A percentile compares a stretch with the other conserved stretches of the same genome.
Evolutionary conservation across 306 rosid species (phyloP).

Genomic region (Vicia faba): DNA sequence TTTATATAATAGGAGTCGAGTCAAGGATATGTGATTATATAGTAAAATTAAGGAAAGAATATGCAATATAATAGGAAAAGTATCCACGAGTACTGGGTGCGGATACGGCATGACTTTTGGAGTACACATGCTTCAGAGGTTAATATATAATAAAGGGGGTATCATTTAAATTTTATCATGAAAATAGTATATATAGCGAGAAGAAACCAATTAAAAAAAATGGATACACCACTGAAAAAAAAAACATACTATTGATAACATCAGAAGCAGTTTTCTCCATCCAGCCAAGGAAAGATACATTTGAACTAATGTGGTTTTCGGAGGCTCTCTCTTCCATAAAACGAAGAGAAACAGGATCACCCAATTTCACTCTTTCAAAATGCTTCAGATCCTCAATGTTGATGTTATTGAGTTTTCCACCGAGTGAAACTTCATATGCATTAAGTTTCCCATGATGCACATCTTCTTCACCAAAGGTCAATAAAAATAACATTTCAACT

Average conservation of each 20-base stretch:
- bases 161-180: constrained; percentile 10
- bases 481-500: constrained; percentile 56
- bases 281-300: constrained; percentile 77
- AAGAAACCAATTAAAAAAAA: constrained; percentile 16
- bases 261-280: constrained; percentile 71
- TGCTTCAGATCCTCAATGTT: constrained; percentile 45
- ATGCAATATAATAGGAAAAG: too few relatives aligned
- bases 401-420: constrained; percentile 47
- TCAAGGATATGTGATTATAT: too few relatives aligned
- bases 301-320: constrained; percentile 48
- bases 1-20: too few relatives aligned
- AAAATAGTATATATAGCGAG: constrained; percentile 1
- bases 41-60: too few relatives aligned
- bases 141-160: neutral
- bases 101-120: too few relatives aligned
- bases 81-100: too few relatives aligned
- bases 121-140: too few relatives aligned
- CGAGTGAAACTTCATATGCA: constrained; percentile 64
- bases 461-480: constrained; percentile 59
- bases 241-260: constrained; percentile 73
- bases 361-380: constrained; percentile 54
- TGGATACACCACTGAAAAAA: constrained; percentile 23
- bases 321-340: constrained; percentile 56
- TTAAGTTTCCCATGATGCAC: constrained; percentile 45
- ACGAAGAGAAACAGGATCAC: constrained; percentile 64